phyloP scores from a whole-genome alignment of 768 basidiomycete genomes.

The Lactarius tabidus region DNA sequence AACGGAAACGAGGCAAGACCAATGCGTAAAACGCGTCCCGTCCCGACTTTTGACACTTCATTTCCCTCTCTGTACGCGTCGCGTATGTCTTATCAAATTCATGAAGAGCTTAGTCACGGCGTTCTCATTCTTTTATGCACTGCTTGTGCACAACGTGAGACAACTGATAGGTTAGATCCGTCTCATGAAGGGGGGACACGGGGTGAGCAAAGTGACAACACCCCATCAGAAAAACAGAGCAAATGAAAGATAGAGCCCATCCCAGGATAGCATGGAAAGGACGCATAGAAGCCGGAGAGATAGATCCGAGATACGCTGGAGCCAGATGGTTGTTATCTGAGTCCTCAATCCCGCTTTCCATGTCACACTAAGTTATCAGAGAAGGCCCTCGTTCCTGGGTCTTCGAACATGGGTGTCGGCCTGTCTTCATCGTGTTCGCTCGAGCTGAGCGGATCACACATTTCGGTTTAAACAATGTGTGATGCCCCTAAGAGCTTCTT shows the following conservation, averaged over 20 bases:
- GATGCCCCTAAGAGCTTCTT: background rate
- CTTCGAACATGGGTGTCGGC: background rate
- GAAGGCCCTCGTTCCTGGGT: background rate
- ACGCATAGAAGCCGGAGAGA: conserved; percentile 4
- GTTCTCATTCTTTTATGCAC: conserved; percentile 6
- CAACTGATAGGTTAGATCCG: conserved; percentile 5
- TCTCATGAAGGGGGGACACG: conserved; percentile 8
- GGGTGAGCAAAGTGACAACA: background rate
- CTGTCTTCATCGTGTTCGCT: background rate
- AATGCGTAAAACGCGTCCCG: conserved; percentile 11
- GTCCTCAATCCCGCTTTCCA: background rate
- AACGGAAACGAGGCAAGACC: conserved; percentile 24
- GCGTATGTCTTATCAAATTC: conserved; percentile 8
- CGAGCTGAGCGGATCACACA: background rate
- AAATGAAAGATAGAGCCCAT: background rate
- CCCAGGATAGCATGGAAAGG: conserved; percentile 4
- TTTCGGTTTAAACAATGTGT: background rate
- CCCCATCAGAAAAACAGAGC: conserved; percentile 4
- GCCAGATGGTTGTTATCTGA: background rate
- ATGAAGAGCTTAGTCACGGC: conserved; percentile 6
- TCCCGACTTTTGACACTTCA: conserved; percentile 6
- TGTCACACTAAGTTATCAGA: background rate
- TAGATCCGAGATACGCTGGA: background rate
- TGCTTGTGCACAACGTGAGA: conserved; percentile 1
- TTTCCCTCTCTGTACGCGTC: conserved; percentile 2